Conservation (phyloP, 768 basidiomycete genomes). For the Pisolithus albus region DNA sequence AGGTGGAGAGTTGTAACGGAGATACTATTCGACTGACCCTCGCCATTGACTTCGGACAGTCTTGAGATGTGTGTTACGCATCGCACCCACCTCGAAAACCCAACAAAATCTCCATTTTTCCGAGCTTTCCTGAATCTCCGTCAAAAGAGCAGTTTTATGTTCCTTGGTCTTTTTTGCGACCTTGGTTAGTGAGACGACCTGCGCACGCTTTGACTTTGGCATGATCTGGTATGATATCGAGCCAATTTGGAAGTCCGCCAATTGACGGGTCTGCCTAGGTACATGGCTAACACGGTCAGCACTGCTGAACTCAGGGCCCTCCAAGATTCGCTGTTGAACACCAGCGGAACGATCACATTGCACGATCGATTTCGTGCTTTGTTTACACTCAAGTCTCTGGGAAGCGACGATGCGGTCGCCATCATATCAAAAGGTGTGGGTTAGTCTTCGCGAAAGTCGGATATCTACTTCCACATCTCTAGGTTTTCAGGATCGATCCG, state of each 20-base stretch:
- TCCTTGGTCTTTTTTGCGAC: slow-evolving; percentile 90
- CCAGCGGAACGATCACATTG: slow-evolving; percentile 60
- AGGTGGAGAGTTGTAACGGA: slow-evolving; percentile 2
- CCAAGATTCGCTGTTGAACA: slow-evolving; percentile 74
- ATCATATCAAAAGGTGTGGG: slow-evolving; percentile 78
- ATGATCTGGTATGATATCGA: slow-evolving; percentile 34
- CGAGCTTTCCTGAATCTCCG: slow-evolving; percentile 75
- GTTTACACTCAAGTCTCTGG: slow-evolving; percentile 85
- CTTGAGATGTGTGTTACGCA: slow-evolving; percentile 93
- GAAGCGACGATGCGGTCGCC: slow-evolving; percentile 67
- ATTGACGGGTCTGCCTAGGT: slow-evolving; percentile 23
- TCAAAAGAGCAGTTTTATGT: slow-evolving; percentile 79
- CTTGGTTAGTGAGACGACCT: slow-evolving; percentile 91
- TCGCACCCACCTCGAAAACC: slow-evolving; percentile 91
- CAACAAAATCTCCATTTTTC: slow-evolving; percentile 95
- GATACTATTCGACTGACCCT: slow-evolving; percentile 47
- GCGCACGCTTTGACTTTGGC: slow-evolving; percentile 86
- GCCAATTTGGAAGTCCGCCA: slow-evolving; percentile 45
- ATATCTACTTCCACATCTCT: slow-evolving; percentile 5
- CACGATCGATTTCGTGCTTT: slow-evolving; percentile 86
- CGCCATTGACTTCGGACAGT: slow-evolving; percentile 92
- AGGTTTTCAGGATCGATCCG: slow-evolving; percentile 86
- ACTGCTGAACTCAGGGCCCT: slow-evolving; percentile 55
- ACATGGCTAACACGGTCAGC: too few species aligned
- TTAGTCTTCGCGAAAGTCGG: not conserved